A percentile compares a stretch with the other conserved stretches of the same genome.
These are phyloP conservation scores for Trichoderma afroharzianum DNA, from an alignment of 2,329 filamentous ascomycete species.

Conservation along the genomic window DNA sequence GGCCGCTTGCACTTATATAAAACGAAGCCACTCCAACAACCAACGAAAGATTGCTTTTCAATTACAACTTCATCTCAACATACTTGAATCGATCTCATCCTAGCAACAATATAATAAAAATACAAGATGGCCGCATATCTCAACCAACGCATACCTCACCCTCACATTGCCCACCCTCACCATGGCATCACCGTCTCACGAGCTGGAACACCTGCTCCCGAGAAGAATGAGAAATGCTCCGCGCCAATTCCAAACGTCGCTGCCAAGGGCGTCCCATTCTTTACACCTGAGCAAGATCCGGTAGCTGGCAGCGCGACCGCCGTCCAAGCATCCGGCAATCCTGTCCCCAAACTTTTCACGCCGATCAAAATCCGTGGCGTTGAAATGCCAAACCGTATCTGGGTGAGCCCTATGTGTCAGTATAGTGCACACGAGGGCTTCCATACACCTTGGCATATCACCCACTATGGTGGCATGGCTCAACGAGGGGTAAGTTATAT, in stretches of 20 bases:
- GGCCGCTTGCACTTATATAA: neutral
- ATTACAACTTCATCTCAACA: neutral
- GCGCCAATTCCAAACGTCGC: slow-evolving; percentile 24
- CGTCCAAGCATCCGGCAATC: neutral
- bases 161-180: neutral
- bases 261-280: slow-evolving; percentile 38
- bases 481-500: slow-evolving; percentile 47
- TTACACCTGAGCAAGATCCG: slow-evolving; percentile 43
- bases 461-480: slow-evolving; percentile 68
- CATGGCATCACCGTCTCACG: slow-evolving; percentile 5
- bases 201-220: neutral
- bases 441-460: slow-evolving; percentile 64
- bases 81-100: neutral
- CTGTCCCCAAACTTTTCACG: slow-evolving; percentile 42
- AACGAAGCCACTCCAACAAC: neutral
- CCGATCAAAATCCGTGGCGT: slow-evolving; percentile 43
- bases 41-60: neutral
- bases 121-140: slow-evolving; percentile 2
- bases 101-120: neutral
- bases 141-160: neutral
- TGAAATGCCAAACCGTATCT: slow-evolving; percentile 43
- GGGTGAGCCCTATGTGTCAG: slow-evolving; percentile 44
- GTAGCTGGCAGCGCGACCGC: slow-evolving; percentile 36
- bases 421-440: slow-evolving; percentile 49
- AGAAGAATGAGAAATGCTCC: neutral